Evolutionary conservation across 208 protist species (phyloP).

Genomic region (Trypanosoma mega): DNA sequence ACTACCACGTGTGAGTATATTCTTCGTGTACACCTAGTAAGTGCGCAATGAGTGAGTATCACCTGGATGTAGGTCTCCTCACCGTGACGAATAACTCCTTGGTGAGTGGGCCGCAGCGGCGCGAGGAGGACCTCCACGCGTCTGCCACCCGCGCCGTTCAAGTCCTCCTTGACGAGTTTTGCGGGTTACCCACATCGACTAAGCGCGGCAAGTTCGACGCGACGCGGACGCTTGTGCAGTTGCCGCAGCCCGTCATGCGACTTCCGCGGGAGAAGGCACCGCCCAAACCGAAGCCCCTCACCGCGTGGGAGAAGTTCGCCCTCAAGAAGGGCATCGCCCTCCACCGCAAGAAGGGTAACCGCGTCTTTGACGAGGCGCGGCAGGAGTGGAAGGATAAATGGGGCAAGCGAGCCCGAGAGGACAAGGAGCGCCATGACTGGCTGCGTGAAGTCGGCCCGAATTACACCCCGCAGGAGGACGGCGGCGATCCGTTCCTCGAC

Average conservation of each 20-base stretch:
- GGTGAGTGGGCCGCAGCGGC: slow-evolving; percentile 79
- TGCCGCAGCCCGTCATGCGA: slow-evolving; percentile 82
- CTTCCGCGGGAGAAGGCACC: slow-evolving; percentile 92
- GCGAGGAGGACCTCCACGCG: slow-evolving; percentile 74
- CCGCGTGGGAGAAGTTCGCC: slow-evolving; percentile 92
- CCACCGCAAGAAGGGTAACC: slow-evolving; percentile 86
- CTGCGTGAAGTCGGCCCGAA: slow-evolving; percentile 87
- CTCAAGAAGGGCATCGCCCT: slow-evolving; percentile 93
- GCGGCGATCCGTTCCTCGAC: slow-evolving; percentile 92
- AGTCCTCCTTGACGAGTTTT: slow-evolving; percentile 68
- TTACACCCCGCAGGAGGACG: slow-evolving; percentile 85
- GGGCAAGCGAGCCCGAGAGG: slow-evolving; percentile 90
- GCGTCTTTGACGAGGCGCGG: slow-evolving; percentile 88
- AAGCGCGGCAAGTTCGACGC: slow-evolving; percentile 86
- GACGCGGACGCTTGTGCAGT: slow-evolving; percentile 56
- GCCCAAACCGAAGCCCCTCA: slow-evolving; percentile 85
- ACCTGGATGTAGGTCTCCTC: slow-evolving; percentile 79
- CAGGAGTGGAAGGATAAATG: slow-evolving; percentile 92
- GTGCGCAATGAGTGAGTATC: slow-evolving; percentile 60
- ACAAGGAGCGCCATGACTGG: slow-evolving; percentile 90
- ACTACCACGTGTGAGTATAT: background rate
- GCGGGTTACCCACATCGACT: slow-evolving; percentile 55
- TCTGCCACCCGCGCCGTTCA: slow-evolving; percentile 65
- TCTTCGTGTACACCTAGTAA: no score
- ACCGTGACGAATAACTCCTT: slow-evolving; percentile 74